A percentile compares a stretch with the other conserved stretches of the same genome.
Evolutionary conservation across 192 early-diverging fungal species (phyloP).

Genomic region (Obelidium mucronatum): DNA sequence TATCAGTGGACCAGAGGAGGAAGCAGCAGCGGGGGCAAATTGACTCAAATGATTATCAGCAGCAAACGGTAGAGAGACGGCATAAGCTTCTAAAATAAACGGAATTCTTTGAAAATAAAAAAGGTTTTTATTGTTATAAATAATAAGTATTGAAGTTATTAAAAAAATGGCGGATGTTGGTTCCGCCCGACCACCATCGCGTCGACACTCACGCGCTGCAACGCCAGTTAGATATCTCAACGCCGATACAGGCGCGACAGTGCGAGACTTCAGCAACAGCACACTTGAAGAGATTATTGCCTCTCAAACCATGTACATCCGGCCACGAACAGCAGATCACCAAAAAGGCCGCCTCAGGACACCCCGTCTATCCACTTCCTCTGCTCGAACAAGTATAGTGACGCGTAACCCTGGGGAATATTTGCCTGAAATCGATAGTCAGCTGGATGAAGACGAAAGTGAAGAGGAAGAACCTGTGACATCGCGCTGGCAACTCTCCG

Average conservation of each 20-base stretch:
- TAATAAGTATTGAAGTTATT: too few relatives aligned
- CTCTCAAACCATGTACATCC: not conserved
- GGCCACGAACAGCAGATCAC: not conserved
- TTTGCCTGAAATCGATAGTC: not conserved
- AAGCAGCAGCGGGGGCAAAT: too few relatives aligned
- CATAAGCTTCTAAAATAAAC: too few relatives aligned
- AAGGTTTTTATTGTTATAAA: too few relatives aligned
- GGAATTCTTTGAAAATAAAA: too few relatives aligned
- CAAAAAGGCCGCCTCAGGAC: not conserved
- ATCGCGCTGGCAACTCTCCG: constrained; percentile 26
- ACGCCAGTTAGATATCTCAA: too few relatives aligned
- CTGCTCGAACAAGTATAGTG: not conserved
- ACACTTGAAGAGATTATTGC: constrained; percentile 19
- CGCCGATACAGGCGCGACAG: too few relatives aligned
- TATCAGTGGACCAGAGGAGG: constrained; percentile 26
- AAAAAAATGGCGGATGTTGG: too few relatives aligned
- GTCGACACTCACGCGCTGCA: too few relatives aligned
- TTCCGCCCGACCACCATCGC: too few relatives aligned
- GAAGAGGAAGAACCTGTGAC: not conserved
- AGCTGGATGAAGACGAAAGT: not conserved
- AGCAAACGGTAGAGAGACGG: too few relatives aligned
- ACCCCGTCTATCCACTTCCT: not conserved
- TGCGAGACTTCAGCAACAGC: constrained; percentile 11
- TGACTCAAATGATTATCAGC: too few relatives aligned
- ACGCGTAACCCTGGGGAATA: not conserved